These are phyloP conservation scores for Eleusine coracana DNA, from an alignment of 176 grass and related monocot genomes.

Conservation along the genomic window DNA sequence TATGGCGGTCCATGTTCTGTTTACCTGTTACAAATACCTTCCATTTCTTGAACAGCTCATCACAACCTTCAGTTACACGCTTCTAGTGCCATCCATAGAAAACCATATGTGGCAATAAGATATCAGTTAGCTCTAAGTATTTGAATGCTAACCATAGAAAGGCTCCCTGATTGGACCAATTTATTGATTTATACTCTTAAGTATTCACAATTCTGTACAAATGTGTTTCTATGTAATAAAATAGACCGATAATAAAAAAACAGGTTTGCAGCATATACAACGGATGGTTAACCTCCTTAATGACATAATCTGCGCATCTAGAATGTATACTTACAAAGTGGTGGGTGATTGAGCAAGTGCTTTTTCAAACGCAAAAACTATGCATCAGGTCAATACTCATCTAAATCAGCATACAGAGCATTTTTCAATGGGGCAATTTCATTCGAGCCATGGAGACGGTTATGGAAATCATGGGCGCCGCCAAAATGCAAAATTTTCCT, in stretches of 20 bases:
- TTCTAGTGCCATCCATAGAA: background rate
- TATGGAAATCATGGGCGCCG: too few species aligned
- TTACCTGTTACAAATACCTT: background rate
- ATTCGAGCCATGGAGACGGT: too few species aligned
- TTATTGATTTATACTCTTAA: background rate
- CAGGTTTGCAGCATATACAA: background rate
- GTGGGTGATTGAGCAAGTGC: background rate
- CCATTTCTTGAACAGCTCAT: constrained; percentile 4
- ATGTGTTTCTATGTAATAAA: background rate
- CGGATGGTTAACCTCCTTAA: background rate
- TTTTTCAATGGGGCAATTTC: too few species aligned
- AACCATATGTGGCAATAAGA: background rate
- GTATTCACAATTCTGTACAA: background rate
- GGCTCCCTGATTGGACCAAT: background rate
- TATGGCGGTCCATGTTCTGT: background rate
- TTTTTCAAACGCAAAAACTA: too few species aligned
- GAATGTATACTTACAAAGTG: background rate
- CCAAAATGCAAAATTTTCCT: too few species aligned
- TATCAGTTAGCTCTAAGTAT: constrained; percentile 5
- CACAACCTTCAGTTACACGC: background rate
- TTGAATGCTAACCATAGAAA: constrained; percentile 1
- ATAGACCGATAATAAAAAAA: background rate
- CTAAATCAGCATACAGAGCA: too few species aligned
- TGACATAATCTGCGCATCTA: background rate
- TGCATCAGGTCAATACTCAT: too few species aligned